Conservation (phyloP, 495 filamentous ascomycete species). For the Xylona heveae region DNA sequence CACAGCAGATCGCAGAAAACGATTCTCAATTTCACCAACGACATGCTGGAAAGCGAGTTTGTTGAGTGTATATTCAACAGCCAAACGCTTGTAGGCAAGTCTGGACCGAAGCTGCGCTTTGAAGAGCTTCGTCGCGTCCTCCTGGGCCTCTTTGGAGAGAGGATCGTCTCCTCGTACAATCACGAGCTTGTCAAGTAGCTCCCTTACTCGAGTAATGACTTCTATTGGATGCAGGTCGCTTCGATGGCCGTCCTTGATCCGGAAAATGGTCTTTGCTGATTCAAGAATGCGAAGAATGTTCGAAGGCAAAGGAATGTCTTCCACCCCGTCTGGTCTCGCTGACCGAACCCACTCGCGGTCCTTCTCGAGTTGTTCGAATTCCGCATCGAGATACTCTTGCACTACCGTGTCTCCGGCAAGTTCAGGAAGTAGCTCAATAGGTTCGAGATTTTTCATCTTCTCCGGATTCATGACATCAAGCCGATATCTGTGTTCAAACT, state of each 20-base stretch:
- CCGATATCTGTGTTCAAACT: constrained; percentile 60
- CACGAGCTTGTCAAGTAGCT: constrained; percentile 51
- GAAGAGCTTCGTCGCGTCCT: constrained; percentile 71
- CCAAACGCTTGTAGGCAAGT: constrained; percentile 78
- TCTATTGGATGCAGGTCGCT: constrained; percentile 84
- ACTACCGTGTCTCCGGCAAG: constrained; percentile 69
- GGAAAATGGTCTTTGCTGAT: constrained; percentile 71
- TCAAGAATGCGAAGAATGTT: constrained; percentile 83
- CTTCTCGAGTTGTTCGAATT: constrained; percentile 56
- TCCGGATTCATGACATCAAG: constrained; percentile 81
- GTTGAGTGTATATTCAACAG: constrained; percentile 62
- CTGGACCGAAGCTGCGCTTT: constrained; percentile 79
- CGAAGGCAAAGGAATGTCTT: constrained; percentile 73
- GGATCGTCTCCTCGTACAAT: constrained; percentile 69
- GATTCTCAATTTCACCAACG: constrained; percentile 71
- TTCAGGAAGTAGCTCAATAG: constrained; percentile 70
- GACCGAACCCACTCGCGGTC: constrained; percentile 60
- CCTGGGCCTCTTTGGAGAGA: constrained; percentile 68
- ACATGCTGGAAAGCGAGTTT: constrained; percentile 87
- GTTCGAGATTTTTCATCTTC: constrained; percentile 40
- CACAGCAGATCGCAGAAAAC: constrained; percentile 62
- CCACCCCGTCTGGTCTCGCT: constrained; percentile 43
- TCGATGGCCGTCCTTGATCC: constrained; percentile 59
- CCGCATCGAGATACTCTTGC: constrained; percentile 67
- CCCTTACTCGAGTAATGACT: constrained; percentile 62